Percentiles rank a stretch among this genome's conserved stretches.
These are phyloP conservation scores for Haplosporangium gracile DNA, from an alignment of 192 early-diverging fungal species.

Conservation along the genomic window DNA sequence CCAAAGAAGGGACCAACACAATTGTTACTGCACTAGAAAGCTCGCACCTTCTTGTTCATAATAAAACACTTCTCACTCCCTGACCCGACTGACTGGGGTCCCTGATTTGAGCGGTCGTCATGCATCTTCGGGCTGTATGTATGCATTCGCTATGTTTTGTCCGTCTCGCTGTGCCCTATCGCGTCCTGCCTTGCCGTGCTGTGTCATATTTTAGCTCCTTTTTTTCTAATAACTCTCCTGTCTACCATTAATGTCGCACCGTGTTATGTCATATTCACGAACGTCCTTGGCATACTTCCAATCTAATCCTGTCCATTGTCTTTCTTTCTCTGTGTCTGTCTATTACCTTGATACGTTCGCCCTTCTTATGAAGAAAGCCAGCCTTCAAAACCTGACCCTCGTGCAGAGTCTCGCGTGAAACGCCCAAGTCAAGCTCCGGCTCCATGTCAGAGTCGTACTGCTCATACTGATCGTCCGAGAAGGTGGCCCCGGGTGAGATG, in stretches of 20 bases:
- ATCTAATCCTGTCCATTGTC: too few relatives aligned
- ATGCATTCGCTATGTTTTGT: neutral
- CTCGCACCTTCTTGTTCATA: neutral
- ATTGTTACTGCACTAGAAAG: neutral
- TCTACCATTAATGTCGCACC: too few relatives aligned
- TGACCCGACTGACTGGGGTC: neutral
- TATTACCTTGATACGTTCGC: constrained; percentile 69
- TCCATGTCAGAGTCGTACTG: constrained; percentile 60
- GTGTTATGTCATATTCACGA: too few relatives aligned
- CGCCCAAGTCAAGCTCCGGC: constrained; percentile 58
- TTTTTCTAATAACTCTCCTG: constrained; percentile 56
- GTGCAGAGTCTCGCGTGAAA: constrained; percentile 63
- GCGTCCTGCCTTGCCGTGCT: neutral
- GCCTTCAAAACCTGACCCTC: constrained; percentile 66
- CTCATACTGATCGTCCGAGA: constrained; percentile 44
- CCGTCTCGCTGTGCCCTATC: neutral
- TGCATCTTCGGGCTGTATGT: neutral
- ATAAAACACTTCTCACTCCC: neutral
- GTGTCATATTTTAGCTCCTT: neutral
- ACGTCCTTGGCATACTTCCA: too few relatives aligned
- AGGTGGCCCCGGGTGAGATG: constrained; percentile 28
- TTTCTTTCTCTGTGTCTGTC: too few relatives aligned
- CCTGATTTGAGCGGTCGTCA: constrained; percentile 1
- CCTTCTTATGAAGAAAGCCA: constrained; percentile 71
- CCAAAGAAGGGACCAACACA: neutral